Percentiles rank a stretch among this genome's conserved stretches.
phyloP scores from a whole-genome alignment of 169 alveolate genomes.

The Eimeria falciformis region DNA sequence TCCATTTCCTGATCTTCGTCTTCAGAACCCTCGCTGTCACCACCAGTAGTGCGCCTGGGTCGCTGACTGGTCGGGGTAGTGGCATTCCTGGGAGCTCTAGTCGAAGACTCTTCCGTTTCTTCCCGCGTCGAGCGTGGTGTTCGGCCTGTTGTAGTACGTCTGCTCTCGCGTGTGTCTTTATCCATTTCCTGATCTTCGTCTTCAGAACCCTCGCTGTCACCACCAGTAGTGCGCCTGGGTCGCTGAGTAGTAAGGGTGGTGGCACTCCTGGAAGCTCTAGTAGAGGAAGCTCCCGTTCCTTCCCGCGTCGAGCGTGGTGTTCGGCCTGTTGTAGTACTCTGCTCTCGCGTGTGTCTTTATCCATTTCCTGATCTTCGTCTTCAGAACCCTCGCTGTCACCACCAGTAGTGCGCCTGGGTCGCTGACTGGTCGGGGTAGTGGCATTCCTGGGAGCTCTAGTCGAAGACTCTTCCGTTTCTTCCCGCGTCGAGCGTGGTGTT shows the following conservation, averaged over 20 bases:
- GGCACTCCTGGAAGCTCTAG: background rate
- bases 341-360: too few relatives aligned
- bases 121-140: background rate
- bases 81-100: conserved; percentile 1
- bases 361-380: background rate
- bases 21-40: background rate
- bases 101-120: background rate
- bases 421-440: background rate
- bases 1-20: too few relatives aligned
- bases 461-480: background rate
- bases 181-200: background rate
- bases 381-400: background rate
- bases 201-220: background rate
- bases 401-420: background rate
- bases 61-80: background rate
- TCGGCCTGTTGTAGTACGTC: background rate
- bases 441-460: background rate
- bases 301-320: background rate
- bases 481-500: background rate
- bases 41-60: background rate
- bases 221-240: background rate
- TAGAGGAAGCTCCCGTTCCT: background rate
- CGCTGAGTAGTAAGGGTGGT: background rate
- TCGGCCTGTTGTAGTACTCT: background rate
- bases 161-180: background rate